A percentile compares a stretch with the other conserved stretches of the same genome.
Conservation (phyloP, 139 green algal species). For the Edaphochlamys debaryana region DNA sequence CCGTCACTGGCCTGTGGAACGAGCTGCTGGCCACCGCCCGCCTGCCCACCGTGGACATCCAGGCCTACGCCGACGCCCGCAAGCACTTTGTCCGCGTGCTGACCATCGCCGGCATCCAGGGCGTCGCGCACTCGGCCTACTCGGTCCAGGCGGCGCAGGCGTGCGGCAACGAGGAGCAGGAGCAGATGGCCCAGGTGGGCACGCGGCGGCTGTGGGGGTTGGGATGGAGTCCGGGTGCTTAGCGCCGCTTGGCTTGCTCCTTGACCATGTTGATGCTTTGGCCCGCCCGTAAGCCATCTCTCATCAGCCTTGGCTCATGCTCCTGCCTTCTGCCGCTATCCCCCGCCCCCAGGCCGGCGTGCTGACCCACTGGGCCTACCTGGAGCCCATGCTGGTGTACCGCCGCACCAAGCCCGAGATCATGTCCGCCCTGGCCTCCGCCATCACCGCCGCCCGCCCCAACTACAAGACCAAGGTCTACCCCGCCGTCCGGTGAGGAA, state of each 20-base stretch:
- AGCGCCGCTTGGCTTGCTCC: neutral
- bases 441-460: neutral
- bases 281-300: neutral
- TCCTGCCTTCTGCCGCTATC: neutral
- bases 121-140: constrained; percentile 1
- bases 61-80: neutral
- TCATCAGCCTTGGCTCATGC: neutral
- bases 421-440: neutral
- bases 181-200: neutral
- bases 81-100: neutral
- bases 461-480: neutral
- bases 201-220: neutral
- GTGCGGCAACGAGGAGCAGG: neutral
- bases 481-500: neutral
- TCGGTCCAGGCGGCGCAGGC: neutral
- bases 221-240: neutral
- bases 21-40: constrained; percentile 15
- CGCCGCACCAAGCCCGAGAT: neutral
- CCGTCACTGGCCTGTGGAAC: neutral
- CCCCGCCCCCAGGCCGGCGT: neutral
- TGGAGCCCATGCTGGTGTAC: constrained; percentile 6
- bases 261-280: neutral
- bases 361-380: constrained; percentile 6
- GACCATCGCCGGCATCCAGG: neutral
- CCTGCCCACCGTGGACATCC: neutral